A percentile compares a stretch with the other conserved stretches of the same genome.
Evolutionary conservation across 345 rosid species (phyloP).

Genomic region (Populus euphratica): DNA sequence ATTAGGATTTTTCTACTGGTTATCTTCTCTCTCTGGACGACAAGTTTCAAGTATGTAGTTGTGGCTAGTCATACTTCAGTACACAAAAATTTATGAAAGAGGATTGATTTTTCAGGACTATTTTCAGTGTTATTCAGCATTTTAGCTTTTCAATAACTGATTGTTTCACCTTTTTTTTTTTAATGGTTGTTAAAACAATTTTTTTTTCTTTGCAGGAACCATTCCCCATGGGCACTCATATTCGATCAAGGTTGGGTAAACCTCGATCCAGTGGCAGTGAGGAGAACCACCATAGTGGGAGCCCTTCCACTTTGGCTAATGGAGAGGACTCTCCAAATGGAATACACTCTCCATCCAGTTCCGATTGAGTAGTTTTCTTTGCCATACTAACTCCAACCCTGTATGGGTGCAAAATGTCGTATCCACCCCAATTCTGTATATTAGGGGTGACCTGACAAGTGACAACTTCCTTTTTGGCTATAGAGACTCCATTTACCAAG

Average conservation of each 20-base stretch:
- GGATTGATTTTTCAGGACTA: neutral
- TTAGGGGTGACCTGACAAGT: slow-evolving; percentile 40
- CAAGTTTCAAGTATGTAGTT: neutral
- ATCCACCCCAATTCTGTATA: slow-evolving; percentile 34
- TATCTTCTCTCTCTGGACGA: neutral
- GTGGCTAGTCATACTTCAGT: neutral
- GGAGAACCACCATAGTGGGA: slow-evolving; percentile 44
- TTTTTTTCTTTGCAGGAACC: slow-evolving; percentile 51
- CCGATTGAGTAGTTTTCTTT: slow-evolving; percentile 28
- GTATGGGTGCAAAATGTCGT: slow-evolving; percentile 23
- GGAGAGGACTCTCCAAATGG: slow-evolving; percentile 61
- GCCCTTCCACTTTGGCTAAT: slow-evolving; percentile 41
- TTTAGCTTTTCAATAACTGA: neutral
- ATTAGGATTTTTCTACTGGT: neutral
- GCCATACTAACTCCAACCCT: slow-evolving; percentile 36
- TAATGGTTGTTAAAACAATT: neutral
- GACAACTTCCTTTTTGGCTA: slow-evolving; percentile 27
- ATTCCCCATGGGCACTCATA: slow-evolving; percentile 72
- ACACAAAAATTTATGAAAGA: neutral
- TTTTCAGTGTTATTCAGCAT: neutral
- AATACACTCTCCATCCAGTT: slow-evolving; percentile 40
- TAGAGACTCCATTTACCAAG: slow-evolving; percentile 30
- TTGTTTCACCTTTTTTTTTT: neutral
- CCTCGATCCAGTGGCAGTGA: slow-evolving; percentile 46
- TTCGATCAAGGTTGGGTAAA: slow-evolving; percentile 68